Evolutionary conservation across 805 yeast genomes (phyloP), one percentile per base, ranked within the genome.

Genomic region (Wickerhamia fluorescens): DNA sequence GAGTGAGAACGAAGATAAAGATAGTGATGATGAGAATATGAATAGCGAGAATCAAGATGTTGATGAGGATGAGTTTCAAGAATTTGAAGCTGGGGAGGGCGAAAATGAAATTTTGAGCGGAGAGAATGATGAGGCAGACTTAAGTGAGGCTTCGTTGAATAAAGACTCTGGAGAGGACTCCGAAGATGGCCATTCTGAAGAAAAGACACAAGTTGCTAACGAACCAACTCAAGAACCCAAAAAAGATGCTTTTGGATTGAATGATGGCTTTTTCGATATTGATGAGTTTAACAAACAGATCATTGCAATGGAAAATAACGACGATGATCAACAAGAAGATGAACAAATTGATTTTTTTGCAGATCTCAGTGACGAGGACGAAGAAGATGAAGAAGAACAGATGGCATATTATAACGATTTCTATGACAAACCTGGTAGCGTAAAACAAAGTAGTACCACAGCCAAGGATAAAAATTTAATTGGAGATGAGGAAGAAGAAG

Each of bases 261-360:
- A 88, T 48, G 94, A 85, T 45, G 84, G 76, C 5, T 79, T 87
- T 42, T 89, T 89, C 49, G 76, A 84, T 35, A 73, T 89, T 23
- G 94, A 86, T 40, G 83, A 81, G 30, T 89, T 83, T 61, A 84
- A 81, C 56, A 73, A 69, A 46, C 86, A 78, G 49, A 74, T 77
- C n/a, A 47, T 82, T 23, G 81, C 71, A 4, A 67, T 75, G 42
- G 89, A 81, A 37, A 70, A 66, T 20, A 63, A 65, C 10, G 55
- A 51, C 17, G 53, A 47, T 5, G 39, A 41, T 11, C 40, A 40
- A 10, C 67, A 68, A 22, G 66, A 62, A 14, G 55, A 50, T n/a
- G 75, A 65, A 23, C 83, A 74, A 20, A 42, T 73, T 16, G 44
- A 40, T 27, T 40, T 31, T 29, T 40, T 38, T 25, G 68, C 71